Evolutionary conservation across 257 asterid species (phyloP).

Genomic region (Echites panduratus): DNA sequence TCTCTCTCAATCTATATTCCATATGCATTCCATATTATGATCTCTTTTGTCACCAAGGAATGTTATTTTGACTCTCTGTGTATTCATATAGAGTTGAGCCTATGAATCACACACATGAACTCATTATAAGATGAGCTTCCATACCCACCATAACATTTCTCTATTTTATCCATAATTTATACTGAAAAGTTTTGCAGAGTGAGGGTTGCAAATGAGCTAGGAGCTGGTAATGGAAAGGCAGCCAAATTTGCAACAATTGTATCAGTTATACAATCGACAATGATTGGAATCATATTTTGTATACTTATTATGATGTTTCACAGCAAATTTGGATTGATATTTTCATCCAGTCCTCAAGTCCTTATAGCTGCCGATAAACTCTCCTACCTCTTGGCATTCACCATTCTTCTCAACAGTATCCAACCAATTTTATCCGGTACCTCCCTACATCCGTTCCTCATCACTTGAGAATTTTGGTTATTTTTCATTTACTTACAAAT

Average conservation of each 20-base stretch:
- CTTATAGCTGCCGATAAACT: slow-evolving; percentile 28
- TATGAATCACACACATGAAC: no score
- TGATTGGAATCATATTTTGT: slow-evolving; percentile 37
- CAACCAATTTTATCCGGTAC: slow-evolving; percentile 59
- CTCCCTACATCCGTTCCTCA: neutral
- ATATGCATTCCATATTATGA: no score
- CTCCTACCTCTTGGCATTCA: slow-evolving; percentile 32
- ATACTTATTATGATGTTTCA: slow-evolving; percentile 26
- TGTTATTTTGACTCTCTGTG: no score
- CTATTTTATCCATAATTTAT: no score
- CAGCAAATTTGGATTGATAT: slow-evolving; percentile 34
- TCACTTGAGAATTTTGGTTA: no score
- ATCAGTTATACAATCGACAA: slow-evolving; percentile 40
- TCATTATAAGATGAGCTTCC: no score
- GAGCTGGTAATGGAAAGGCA: slow-evolving; percentile 48
- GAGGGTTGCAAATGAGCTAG: slow-evolving; percentile 55
- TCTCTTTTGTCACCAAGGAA: no score
- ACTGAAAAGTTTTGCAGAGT: slow-evolving; percentile 38
- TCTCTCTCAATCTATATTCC: no score
- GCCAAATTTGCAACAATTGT: slow-evolving; percentile 47
- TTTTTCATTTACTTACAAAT: no score
- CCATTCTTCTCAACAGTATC: slow-evolving; percentile 52
- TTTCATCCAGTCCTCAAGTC: slow-evolving; percentile 36
- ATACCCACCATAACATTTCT: no score
- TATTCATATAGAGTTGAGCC: no score